phyloP scores from a whole-genome alignment of 495 filamentous ascomycete species.

The Penicillium atrosanguineum region DNA sequence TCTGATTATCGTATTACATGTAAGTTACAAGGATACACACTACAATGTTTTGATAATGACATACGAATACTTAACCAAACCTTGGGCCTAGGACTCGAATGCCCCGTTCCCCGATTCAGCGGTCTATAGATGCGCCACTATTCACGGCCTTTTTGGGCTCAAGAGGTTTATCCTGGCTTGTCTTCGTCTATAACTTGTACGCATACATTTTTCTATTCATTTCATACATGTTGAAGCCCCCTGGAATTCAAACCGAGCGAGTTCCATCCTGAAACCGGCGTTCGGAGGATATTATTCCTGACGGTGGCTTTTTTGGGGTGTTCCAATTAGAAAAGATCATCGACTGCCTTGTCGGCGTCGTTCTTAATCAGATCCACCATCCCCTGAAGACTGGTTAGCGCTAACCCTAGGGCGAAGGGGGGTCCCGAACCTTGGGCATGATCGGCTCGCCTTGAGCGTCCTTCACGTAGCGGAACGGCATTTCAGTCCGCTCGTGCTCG shows the following conservation, averaged over 20 bases:
- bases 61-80: neutral
- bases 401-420: neutral
- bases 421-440: conserved; percentile 75
- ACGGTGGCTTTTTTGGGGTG: neutral
- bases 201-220: neutral
- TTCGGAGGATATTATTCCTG: neutral
- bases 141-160: neutral
- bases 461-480: conserved; percentile 96
- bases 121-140: conserved; percentile 20
- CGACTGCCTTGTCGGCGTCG: conserved; percentile 88
- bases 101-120: conserved; percentile 18
- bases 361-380: conserved; percentile 93
- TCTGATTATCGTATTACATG: conserved; percentile 7
- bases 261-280: neutral
- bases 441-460: conserved; percentile 70
- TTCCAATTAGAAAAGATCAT: conserved; percentile 67
- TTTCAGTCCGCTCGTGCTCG: conserved; percentile 88
- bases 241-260: neutral
- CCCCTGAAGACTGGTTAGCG: conserved; percentile 52
- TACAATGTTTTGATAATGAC: neutral
- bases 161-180: neutral
- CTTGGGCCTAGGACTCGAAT: neutral
- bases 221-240: neutral
- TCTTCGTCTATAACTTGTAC: neutral
- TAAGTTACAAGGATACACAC: conserved; percentile 1